Conservation (phyloP, 345 rosid genomes). For the Jatropha curcas region DNA sequence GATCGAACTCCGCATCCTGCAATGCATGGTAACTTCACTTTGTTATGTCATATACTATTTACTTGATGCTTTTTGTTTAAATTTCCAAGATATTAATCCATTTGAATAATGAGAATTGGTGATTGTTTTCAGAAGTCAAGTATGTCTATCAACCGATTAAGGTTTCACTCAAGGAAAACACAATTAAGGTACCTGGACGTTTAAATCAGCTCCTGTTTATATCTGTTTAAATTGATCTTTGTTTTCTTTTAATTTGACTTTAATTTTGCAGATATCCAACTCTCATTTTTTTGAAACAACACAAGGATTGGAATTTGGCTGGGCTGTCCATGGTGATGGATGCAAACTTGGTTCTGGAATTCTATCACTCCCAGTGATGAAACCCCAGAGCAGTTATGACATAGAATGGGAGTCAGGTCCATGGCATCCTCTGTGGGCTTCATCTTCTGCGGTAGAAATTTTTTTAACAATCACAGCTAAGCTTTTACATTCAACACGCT, state of each 20-base stretch:
- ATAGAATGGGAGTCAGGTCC: slow-evolving; percentile 77
- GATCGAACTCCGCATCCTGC: slow-evolving; percentile 96
- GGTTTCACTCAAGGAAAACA: slow-evolving; percentile 48
- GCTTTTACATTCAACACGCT: slow-evolving; percentile 60
- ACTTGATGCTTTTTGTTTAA: background rate
- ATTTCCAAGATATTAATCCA: slow-evolving; percentile 6
- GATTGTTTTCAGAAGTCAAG: slow-evolving; percentile 76
- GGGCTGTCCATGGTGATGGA: slow-evolving; percentile 79
- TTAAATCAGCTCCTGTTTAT: slow-evolving; percentile 13
- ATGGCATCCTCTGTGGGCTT: slow-evolving; percentile 73
- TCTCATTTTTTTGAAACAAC: slow-evolving; percentile 66
- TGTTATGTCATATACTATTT: slow-evolving; percentile 6
- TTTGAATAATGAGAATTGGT: slow-evolving; percentile 16
- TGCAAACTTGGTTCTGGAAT: slow-evolving; percentile 64
- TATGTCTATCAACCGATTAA: slow-evolving; percentile 83
- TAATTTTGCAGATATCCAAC: slow-evolving; percentile 67
- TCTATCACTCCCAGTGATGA: slow-evolving; percentile 60
- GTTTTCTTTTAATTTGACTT: slow-evolving; percentile 21
- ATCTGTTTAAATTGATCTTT: slow-evolving; percentile 5
- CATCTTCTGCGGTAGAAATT: slow-evolving; percentile 61
- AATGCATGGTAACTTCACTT: slow-evolving; percentile 60
- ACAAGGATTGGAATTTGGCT: slow-evolving; percentile 63
- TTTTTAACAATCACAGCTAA: slow-evolving; percentile 61
- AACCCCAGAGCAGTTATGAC: slow-evolving; percentile 65
- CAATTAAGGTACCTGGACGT: slow-evolving; percentile 50